Evolutionary conservation across 2,329 filamentous ascomycete species (phyloP).

Genomic region (Rhynchosporium graminicola): DNA sequence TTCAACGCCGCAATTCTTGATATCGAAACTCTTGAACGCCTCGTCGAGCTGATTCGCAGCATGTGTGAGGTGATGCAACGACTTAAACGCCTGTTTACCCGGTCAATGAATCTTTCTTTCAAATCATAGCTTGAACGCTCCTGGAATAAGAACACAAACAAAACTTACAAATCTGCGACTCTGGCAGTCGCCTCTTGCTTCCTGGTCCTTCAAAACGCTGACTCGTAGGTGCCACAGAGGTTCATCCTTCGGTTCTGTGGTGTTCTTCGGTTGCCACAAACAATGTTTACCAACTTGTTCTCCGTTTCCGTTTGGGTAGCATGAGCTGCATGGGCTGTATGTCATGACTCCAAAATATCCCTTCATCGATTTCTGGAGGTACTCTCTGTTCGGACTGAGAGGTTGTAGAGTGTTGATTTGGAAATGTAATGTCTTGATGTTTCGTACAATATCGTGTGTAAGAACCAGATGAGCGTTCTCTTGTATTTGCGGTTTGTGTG

Average conservation of each 20-base stretch:
- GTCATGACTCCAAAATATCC: slow-evolving; percentile 31
- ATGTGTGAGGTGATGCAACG: slow-evolving; percentile 31
- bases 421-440: slow-evolving; percentile 26
- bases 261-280: slow-evolving; percentile 29
- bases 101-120: slow-evolving; percentile 17
- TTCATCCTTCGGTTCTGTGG: slow-evolving; percentile 12
- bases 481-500: slow-evolving; percentile 10
- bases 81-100: slow-evolving; percentile 32
- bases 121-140: background rate
- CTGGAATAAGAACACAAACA: background rate
- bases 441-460: slow-evolving; percentile 24
- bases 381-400: slow-evolving; percentile 17
- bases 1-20: slow-evolving; percentile 33
- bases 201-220: slow-evolving; percentile 32
- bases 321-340: slow-evolving; percentile 21
- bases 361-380: slow-evolving; percentile 25
- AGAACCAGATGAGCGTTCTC: slow-evolving; percentile 22
- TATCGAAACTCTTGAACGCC: slow-evolving; percentile 29
- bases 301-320: slow-evolving; percentile 30
- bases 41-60: slow-evolving; percentile 33
- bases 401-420: slow-evolving; percentile 20
- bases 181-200: slow-evolving; percentile 31
- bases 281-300: slow-evolving; percentile 30
- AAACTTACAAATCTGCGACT: slow-evolving; percentile 32
- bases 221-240: slow-evolving; percentile 34